Evolutionary conservation across 139 green algal genomes (phyloP), one percentile per base, ranked within the genome.

Genomic region (Tetraselmis striata): DNA sequence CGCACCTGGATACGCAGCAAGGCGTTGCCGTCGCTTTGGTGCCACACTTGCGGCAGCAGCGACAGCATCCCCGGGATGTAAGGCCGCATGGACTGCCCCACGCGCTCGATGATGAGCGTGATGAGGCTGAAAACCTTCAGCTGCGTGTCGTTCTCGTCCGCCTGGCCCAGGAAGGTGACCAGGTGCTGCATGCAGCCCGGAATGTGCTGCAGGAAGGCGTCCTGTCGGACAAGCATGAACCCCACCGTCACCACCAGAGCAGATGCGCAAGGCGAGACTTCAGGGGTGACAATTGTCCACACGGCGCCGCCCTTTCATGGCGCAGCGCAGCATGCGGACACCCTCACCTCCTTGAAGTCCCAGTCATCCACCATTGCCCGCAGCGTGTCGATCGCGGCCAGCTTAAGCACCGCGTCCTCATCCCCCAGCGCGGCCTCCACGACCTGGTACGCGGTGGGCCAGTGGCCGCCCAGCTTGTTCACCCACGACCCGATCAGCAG

Each of bases 1-100:
- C 84, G 0, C 77, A 90, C 92, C 91, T 95, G 92, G 31, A 97
- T 96, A 2, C 93, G 87, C 77, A 97, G 89, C 28, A 97, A 86
- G 84, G 85, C 91, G 85, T 96, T 91, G 30, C 88, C 93, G 76
- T 90, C 87, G 23, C 87, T 87, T 29, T 81, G 59, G 32, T 91
- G 59, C 93, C 93, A 97, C 11, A 97, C 78, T 0, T 75, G 59
- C n/a, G 93, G 93, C 84, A 97, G 84, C 81, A 93, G 83, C 1
- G 77, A 78, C 76, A 94, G 84, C 31, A 97, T 85, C 81, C 80
- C 85, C 2, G 78, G 30, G 25, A 86, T 85, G 84, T 91, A 91
- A 1, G 89, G 91, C 31, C 79, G 77, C 1, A 94, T 82, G 28
- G 81, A 77, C n/a, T 94, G 82, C 23, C 80, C 85, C 76, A 95